Conservation (phyloP, 2,329 filamentous ascomycete species). For the Aspergillus pseudoterreus region DNA sequence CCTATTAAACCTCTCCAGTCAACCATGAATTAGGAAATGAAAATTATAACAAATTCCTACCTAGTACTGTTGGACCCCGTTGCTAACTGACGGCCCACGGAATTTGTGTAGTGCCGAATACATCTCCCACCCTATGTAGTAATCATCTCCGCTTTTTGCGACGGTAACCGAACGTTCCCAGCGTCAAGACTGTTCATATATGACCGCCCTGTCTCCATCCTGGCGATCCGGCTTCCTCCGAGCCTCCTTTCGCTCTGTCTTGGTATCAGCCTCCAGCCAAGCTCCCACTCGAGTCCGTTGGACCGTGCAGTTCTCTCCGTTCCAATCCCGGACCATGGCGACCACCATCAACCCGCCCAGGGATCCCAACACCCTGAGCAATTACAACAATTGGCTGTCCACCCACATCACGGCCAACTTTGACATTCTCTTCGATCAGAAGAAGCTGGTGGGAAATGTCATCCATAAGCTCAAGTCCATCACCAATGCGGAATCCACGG, state of each 20-base stretch:
- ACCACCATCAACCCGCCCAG: constrained; percentile 48
- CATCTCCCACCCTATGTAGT: too few relatives aligned
- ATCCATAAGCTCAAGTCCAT: constrained; percentile 72
- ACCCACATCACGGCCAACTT: constrained; percentile 79
- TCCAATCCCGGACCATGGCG: constrained; percentile 33
- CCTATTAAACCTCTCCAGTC: too few relatives aligned
- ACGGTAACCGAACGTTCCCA: neutral
- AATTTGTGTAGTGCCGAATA: too few relatives aligned
- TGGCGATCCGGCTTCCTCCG: constrained; percentile 5
- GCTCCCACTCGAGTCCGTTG: constrained; percentile 6
- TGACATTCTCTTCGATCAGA: constrained; percentile 76
- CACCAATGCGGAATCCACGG: constrained; percentile 66
- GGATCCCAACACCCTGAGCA: constrained; percentile 87
- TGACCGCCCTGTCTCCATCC: constrained; percentile 2
- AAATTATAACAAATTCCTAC: too few relatives aligned
- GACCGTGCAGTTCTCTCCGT: constrained; percentile 3
- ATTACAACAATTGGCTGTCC: constrained; percentile 85
- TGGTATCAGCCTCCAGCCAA: neutral
- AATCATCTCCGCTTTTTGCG: too few relatives aligned
- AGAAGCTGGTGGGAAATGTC: constrained; percentile 73
- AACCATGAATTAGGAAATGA: too few relatives aligned
- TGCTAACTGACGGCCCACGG: too few relatives aligned
- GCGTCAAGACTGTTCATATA: neutral
- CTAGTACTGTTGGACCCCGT: too few relatives aligned
- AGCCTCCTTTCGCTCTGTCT: constrained; percentile 1